Conservation (phyloP, 2,329 filamentous ascomycete genomes). For the Dothistroma pini region DNA sequence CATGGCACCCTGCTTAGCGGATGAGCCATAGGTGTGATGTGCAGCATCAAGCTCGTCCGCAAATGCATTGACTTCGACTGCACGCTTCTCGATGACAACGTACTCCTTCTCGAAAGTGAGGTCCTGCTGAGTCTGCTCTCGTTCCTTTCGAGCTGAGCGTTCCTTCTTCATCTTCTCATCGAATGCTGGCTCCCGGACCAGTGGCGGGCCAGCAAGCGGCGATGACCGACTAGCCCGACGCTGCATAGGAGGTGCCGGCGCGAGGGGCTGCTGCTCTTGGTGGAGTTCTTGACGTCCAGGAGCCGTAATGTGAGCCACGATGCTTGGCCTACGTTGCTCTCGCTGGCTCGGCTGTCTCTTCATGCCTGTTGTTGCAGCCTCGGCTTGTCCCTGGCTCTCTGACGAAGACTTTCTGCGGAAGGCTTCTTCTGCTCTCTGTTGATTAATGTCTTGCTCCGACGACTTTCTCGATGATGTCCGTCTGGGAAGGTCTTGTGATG, state of each 20-base stretch:
- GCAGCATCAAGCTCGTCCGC: slow-evolving; percentile 87
- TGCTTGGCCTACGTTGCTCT: slow-evolving; percentile 42
- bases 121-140: slow-evolving; percentile 73
- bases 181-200: slow-evolving; percentile 44
- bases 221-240: slow-evolving; percentile 56
- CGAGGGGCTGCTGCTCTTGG: slow-evolving; percentile 26
- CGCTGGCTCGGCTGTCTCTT: slow-evolving; percentile 36
- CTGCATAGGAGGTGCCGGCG: slow-evolving; percentile 44
- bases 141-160: slow-evolving; percentile 42
- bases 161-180: slow-evolving; percentile 17
- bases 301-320: slow-evolving; percentile 45
- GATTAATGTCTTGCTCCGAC: slow-evolving; percentile 26
- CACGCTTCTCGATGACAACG: slow-evolving; percentile 89
- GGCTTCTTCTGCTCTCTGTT: slow-evolving; percentile 19
- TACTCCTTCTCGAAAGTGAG: slow-evolving; percentile 91
- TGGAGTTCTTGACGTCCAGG: slow-evolving; percentile 40
- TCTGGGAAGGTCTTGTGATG: slow-evolving; percentile 21
- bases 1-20: slow-evolving; percentile 57
- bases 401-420: slow-evolving; percentile 28
- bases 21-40: slow-evolving; percentile 51
- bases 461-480: slow-evolving; percentile 22
- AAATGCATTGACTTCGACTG: slow-evolving; percentile 94
- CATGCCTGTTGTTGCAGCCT: slow-evolving; percentile 16
- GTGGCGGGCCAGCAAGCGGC: slow-evolving; percentile 40
- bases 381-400: slow-evolving; percentile 17